These are phyloP conservation scores for Cercophora newfieldiana DNA, from an alignment of 495 filamentous ascomycete species.

Conservation along the genomic window DNA sequence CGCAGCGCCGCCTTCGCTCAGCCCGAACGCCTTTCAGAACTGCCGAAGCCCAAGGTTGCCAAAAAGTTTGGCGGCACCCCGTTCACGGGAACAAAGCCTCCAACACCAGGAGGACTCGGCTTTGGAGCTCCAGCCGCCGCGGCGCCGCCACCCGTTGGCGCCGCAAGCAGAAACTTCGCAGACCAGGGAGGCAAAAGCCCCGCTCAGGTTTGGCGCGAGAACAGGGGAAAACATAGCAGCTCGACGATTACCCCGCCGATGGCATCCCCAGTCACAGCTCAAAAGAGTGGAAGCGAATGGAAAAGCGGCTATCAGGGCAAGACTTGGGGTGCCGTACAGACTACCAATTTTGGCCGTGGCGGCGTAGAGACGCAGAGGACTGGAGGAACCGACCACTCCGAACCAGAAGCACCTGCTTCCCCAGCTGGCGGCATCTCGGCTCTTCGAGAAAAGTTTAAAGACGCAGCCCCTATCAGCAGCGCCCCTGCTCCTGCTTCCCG, in stretches of 20 bases:
- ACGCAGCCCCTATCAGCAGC: constrained; percentile 65
- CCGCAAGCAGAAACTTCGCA: constrained; percentile 88
- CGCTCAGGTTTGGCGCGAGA: constrained; percentile 95
- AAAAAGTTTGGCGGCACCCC: constrained; percentile 75
- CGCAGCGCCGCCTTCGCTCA: constrained; percentile 64
- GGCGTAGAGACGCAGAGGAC: constrained; percentile 58
- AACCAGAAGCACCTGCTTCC: constrained; percentile 42
- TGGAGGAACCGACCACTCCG: constrained; percentile 52
- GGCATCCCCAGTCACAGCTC: constrained; percentile 58
- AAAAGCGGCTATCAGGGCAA: constrained; percentile 88
- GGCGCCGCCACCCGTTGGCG: constrained; percentile 63
- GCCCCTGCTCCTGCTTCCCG: constrained; percentile 46
- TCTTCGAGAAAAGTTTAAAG: constrained; percentile 75
- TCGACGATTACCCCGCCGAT: constrained; percentile 41
- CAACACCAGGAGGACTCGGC: constrained; percentile 68
- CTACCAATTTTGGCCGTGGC: constrained; percentile 66
- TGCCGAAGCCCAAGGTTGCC: constrained; percentile 92
- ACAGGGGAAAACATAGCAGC: constrained; percentile 73
- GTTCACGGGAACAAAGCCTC: constrained; percentile 86
- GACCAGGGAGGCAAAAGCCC: constrained; percentile 95
- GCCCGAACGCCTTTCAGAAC: constrained; percentile 77
- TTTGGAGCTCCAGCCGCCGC: constrained; percentile 50
- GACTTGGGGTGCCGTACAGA: constrained; percentile 80
- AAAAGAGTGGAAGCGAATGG: constrained; percentile 77
- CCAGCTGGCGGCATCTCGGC: constrained; percentile 63